phyloP scores from a whole-genome alignment of 495 filamentous ascomycete species.

The Geoglossum glabrum region DNA sequence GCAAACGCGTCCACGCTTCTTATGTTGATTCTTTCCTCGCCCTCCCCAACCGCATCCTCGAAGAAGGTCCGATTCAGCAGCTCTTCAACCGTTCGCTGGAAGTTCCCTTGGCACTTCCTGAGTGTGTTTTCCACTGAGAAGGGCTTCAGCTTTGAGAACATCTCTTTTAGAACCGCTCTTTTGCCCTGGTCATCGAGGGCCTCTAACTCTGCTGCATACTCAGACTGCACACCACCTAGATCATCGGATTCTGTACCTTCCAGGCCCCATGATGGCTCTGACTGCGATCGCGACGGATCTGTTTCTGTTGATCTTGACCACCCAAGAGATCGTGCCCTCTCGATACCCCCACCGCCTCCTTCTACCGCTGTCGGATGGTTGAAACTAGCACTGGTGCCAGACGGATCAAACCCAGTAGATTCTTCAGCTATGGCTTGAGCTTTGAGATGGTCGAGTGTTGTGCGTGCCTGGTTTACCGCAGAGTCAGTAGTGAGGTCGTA shows the following conservation, averaged over 20 bases:
- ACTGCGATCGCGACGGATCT: constrained; percentile 20
- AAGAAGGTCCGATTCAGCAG: constrained; percentile 59
- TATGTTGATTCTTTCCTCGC: constrained; percentile 24
- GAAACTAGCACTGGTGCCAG: constrained; percentile 34
- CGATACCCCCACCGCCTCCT: not conserved
- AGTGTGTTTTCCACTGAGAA: constrained; percentile 45
- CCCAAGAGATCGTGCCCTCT: constrained; percentile 8
- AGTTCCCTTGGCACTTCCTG: constrained; percentile 39
- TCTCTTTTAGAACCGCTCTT: constrained; percentile 32
- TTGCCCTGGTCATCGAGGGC: constrained; percentile 29
- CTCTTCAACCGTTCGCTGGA: constrained; percentile 56
- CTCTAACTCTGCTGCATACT: constrained; percentile 10
- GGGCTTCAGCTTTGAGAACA: constrained; percentile 46
- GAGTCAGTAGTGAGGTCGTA: constrained; percentile 31
- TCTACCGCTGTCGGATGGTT: not conserved
- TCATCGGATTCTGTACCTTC: constrained; percentile 8
- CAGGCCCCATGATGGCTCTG: constrained; percentile 11
- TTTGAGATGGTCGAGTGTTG: constrained; percentile 36
- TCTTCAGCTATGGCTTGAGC: constrained; percentile 41
- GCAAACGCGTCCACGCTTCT: constrained; percentile 71
- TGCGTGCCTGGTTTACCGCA: constrained; percentile 30
- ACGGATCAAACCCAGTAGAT: constrained; percentile 55
- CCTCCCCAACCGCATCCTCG: constrained; percentile 28
- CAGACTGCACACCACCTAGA: constrained; percentile 6
- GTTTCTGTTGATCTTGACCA: constrained; percentile 22